phyloP scores from a whole-genome alignment of 768 basidiomycete species.

The Leccinum fibrillosum region DNA sequence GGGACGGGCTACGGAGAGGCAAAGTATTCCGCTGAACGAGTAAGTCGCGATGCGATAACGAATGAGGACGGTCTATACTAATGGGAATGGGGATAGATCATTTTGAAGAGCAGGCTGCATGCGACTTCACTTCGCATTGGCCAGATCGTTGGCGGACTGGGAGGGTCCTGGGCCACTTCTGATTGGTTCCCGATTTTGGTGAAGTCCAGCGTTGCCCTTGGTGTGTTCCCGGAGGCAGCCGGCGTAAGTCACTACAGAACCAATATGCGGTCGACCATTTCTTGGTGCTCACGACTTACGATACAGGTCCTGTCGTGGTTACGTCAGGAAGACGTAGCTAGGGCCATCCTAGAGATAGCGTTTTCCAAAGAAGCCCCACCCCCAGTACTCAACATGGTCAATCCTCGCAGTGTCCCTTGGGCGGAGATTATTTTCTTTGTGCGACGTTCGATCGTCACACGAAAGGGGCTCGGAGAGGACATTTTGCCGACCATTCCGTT shows the following conservation, averaged over 20 bases:
- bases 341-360: conserved; percentile 30
- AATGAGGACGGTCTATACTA: neutral
- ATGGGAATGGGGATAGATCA: conserved; percentile 26
- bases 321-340: conserved; percentile 37
- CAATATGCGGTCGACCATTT: neutral
- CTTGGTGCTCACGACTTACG: too few relatives aligned
- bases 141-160: conserved; percentile 40
- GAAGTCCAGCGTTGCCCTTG: conserved; percentile 30
- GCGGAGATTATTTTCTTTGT: conserved; percentile 26
- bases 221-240: conserved; percentile 25
- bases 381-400: conserved; percentile 35
- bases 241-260: conserved; percentile 29
- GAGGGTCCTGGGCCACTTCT: conserved; percentile 41
- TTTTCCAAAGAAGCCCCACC: conserved; percentile 16
- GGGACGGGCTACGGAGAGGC: conserved; percentile 45
- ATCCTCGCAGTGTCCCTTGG: conserved; percentile 38
- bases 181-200: conserved; percentile 49
- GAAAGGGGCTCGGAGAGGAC: neutral
- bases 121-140: conserved; percentile 42
- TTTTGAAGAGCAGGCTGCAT: conserved; percentile 37
- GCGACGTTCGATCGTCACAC: conserved; percentile 14
- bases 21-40: conserved; percentile 43
- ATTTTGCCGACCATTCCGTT: conserved; percentile 32
- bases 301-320: conserved; percentile 42
- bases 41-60: conserved; percentile 10